Evolutionary conservation across 2,329 filamentous ascomycete species (phyloP).

Genomic region (Biscogniauxia sp.): DNA sequence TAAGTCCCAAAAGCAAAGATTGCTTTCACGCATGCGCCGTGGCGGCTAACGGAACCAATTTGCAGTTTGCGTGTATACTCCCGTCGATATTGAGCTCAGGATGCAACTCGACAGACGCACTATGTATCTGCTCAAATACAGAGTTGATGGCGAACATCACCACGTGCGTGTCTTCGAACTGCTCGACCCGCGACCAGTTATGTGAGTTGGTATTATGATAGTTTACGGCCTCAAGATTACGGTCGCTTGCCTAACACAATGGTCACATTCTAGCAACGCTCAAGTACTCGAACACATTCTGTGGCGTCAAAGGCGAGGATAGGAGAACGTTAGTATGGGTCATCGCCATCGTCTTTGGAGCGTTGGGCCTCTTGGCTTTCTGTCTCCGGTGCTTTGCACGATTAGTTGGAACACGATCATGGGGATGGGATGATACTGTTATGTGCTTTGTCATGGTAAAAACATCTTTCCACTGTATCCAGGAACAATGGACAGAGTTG

Average conservation of each 20-base stretch:
- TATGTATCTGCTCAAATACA: slow-evolving; percentile 26
- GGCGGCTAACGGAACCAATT: background rate
- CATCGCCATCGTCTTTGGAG: slow-evolving; percentile 27
- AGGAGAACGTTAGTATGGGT: slow-evolving; percentile 26
- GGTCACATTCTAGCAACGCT: slow-evolving; percentile 23
- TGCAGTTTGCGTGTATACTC: background rate
- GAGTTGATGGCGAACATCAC: slow-evolving; percentile 22
- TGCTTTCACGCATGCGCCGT: too few species aligned
- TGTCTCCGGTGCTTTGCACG: slow-evolving; percentile 29
- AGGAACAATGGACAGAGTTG: background rate
- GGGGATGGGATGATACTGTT: slow-evolving; percentile 32
- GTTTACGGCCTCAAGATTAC: background rate
- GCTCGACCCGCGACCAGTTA: slow-evolving; percentile 27
- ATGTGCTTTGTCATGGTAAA: slow-evolving; percentile 29
- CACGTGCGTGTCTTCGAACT: slow-evolving; percentile 24
- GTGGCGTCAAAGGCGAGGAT: slow-evolving; percentile 27
- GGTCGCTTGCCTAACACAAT: slow-evolving; percentile 4
- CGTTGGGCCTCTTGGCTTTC: slow-evolving; percentile 30
- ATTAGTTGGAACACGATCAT: slow-evolving; percentile 27
- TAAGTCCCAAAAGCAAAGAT: slow-evolving; percentile 11
- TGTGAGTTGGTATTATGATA: slow-evolving; percentile 11
- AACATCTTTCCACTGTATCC: background rate
- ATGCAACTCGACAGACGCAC: slow-evolving; percentile 8
- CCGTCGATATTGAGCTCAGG: background rate
- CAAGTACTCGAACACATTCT: slow-evolving; percentile 28